Base-by-base conservation (phyloP, 2,329 filamentous ascomycete genomes). In the Cladosporium colombiae region DNA sequence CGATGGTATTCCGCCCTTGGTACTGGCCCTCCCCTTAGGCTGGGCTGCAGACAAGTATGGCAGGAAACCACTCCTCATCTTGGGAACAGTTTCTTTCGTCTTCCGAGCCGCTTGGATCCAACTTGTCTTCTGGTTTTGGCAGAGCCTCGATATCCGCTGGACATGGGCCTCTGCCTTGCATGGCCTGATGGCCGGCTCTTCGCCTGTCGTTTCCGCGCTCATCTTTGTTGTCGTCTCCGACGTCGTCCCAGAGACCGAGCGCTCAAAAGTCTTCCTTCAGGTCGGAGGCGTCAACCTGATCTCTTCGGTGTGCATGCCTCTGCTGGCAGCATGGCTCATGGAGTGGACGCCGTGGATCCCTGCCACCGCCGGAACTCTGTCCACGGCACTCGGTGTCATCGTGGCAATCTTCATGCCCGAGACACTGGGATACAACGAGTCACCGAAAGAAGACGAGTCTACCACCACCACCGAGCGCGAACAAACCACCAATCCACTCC, bases 1-100 rank as follows among this genome's bases (percentile, higher is more conserved):
- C 33, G 80, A 84, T 37, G 80, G 80, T 65, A 71, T 85, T 4
- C 81, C 84, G 11, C 63, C 66, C 29, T 64, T 79, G 13, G 44
- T 75, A 1, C 70, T 78, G 1, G 75, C 75, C 1, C 68, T 78
- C 1, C 76, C 76, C 2, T 74, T 76, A 52, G 77, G 76, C 25
- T 78, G 74, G 67, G 69, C 70, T 2, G 77, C 77, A 13, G 77
- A 79, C 66, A 66, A 68, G 35, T 75, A 72, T 52, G 77, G 77
- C 16, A 66, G 77, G 21, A 77, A 74, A 65, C 74, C 74, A 0
- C 66, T 78, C 33, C 33, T 78, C 1, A 35, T 75, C 25, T 40
- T 77, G 5, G 70, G 72, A 7, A 40, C 75, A 2, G 23, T 72
- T 7, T 71, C 74, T 2, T 68, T 76, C 27, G 62, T 70, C 3